Base-by-base conservation (phyloP, 2,329 filamentous ascomycete species). In the Xylariaceae sp. region DNA sequence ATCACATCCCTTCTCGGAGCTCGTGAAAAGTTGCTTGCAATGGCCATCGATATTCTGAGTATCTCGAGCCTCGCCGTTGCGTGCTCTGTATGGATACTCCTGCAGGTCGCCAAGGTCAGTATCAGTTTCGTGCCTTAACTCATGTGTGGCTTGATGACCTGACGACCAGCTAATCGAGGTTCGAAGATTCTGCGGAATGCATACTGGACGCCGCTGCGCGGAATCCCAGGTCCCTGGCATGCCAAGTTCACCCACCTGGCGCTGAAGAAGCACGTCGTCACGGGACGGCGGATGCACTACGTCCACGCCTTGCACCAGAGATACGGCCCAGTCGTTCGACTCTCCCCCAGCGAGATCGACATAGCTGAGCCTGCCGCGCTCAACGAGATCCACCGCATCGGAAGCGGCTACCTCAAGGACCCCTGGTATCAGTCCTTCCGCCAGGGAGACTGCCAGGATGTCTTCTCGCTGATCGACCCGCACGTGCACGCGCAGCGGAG, bases 301-400 rank as follows among this genome's bases (percentile, higher is more conserved):
- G 16, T 29, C 17, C 14, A 29, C 28, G 8, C 13, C 14, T 13
- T 29, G 28, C 28, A 29, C 13, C 28, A 16, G 28, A 6, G 18
- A 13, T 29, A 29, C 28, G 28, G 28, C 5, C 28, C 28, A 8
- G 8, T 16, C 13, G 28, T 29, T 6, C 28, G 28, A 6, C 7
- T 29, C 28, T 6, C 28, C 5, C 28, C 28, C 9, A 13, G 10
- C 9, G 28, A 29, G 17, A 15, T 29, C 7, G 6, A 8, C 28
- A 13, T 29, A 8, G 5, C 5, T 9, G 11, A 15, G 8, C 11
- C 13, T 8, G 11, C 6, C 5, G 28, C 11, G 11, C 18, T 29
- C 28, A 29, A 9, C 11, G 8, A 29, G 28, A 29, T 29, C 28
- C 28, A 29, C 17, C 11, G 28, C 28, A 29, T 29, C 17, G 28